Evolutionary conservation across 1,139 yeast genomes (phyloP).

Genomic region (Magnusiomyces magnusii): DNA sequence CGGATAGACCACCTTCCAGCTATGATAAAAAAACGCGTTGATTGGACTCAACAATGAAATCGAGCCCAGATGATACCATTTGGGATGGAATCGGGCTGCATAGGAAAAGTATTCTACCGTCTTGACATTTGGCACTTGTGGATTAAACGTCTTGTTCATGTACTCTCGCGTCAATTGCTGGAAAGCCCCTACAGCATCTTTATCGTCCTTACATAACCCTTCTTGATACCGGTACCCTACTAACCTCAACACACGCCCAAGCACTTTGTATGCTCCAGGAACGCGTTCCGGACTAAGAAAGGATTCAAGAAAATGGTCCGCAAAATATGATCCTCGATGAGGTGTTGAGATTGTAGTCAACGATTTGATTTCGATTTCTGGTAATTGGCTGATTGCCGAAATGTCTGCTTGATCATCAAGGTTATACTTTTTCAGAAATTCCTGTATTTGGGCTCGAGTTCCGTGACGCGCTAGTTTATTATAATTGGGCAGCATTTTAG

Average conservation of each 20-base stretch:
- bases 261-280: conserved; percentile 11
- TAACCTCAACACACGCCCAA: neutral
- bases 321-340: conserved; percentile 79
- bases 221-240: neutral
- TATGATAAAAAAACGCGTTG: conserved; percentile 38
- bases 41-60: neutral
- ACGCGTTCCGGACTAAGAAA: conserved; percentile 9
- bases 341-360: conserved; percentile 84
- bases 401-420: neutral
- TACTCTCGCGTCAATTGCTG: conserved; percentile 46
- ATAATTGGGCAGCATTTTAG: conserved; percentile 42
- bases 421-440: neutral
- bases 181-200: conserved; percentile 23
- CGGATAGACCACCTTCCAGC: conserved; percentile 53
- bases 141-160: conserved; percentile 47
- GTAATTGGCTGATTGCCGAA: neutral
- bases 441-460: neutral
- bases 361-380: conserved; percentile 36
- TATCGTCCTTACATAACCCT: conserved; percentile 14
- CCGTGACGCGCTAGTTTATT: conserved; percentile 41
- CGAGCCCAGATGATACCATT: conserved; percentile 43
- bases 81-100: conserved; percentile 66
- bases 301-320: conserved; percentile 51
- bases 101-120: conserved; percentile 68
- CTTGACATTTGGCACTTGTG: conserved; percentile 46